Conservation (phyloP, 1,284 basidiomycete genomes). For the Singerocomus inundabilis region DNA sequence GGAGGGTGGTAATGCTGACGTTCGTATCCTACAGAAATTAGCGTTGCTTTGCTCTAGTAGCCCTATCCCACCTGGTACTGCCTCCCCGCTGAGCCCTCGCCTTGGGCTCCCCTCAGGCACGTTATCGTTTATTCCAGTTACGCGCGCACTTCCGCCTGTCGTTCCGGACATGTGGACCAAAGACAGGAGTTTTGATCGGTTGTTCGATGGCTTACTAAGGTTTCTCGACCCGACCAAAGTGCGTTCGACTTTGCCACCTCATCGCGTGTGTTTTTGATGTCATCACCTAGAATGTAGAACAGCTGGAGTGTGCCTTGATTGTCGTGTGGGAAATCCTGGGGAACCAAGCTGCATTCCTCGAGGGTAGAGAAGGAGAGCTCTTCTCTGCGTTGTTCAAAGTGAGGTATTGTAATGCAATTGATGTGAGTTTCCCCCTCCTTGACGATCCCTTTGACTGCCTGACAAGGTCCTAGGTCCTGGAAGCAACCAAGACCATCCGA, state of each 20-base stretch:
- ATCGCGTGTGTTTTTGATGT: not conserved
- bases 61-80: slow-evolving; percentile 44
- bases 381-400: slow-evolving; percentile 62
- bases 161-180: slow-evolving; percentile 63
- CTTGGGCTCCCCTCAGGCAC: slow-evolving; percentile 45
- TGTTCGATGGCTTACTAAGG: slow-evolving; percentile 60
- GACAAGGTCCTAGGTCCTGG: slow-evolving; percentile 54
- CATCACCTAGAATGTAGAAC: slow-evolving; percentile 51
- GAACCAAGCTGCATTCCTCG: slow-evolving; percentile 62
- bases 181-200: slow-evolving; percentile 60
- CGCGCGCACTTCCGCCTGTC: slow-evolving; percentile 42
- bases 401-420: slow-evolving; percentile 66
- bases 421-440: slow-evolving; percentile 43
- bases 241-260: slow-evolving; percentile 13
- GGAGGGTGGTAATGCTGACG: slow-evolving; percentile 49
- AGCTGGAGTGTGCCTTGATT: slow-evolving; percentile 71
- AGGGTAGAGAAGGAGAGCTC: slow-evolving; percentile 70
- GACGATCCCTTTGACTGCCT: slow-evolving; percentile 8
- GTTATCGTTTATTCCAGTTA: slow-evolving; percentile 45
- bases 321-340: slow-evolving; percentile 75
- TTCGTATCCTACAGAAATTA: slow-evolving; percentile 56
- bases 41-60: slow-evolving; percentile 60
- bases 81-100: slow-evolving; percentile 44
- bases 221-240: slow-evolving; percentile 62
- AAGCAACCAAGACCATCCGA: slow-evolving; percentile 76